These are phyloP conservation scores for Camellia japonica DNA, from an alignment of 148 eudicot genomes.

Conservation along the genomic window DNA sequence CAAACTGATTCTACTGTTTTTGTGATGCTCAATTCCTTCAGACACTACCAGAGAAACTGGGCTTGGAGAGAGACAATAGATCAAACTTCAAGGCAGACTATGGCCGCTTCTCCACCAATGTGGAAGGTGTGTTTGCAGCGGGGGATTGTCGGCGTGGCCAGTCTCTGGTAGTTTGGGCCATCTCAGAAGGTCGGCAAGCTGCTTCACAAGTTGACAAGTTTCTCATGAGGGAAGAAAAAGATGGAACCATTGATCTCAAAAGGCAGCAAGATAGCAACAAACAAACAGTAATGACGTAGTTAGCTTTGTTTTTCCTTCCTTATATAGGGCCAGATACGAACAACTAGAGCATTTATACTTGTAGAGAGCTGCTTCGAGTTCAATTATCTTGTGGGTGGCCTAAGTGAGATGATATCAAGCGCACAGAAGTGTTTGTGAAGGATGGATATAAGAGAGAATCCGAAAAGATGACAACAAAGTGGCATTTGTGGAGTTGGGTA, in stretches of 20 bases:
- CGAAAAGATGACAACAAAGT: background rate
- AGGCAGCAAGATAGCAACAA: slow-evolving; percentile 34
- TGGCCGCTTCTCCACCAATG: slow-evolving; percentile 51
- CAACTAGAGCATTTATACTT: background rate
- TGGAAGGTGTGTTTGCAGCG: slow-evolving; percentile 89
- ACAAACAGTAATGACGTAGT: slow-evolving; percentile 28
- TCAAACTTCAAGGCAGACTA: slow-evolving; percentile 70
- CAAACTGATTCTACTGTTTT: background rate
- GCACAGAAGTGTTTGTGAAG: background rate
- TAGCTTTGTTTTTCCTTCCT: slow-evolving; percentile 3
- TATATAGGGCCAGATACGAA: background rate
- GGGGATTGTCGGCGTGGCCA: slow-evolving; percentile 99
- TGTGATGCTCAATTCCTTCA: slow-evolving; percentile 27
- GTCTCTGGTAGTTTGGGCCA: slow-evolving; percentile 93
- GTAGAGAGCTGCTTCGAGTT: slow-evolving; percentile 8
- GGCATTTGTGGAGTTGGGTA: background rate
- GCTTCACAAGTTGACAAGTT: slow-evolving; percentile 82
- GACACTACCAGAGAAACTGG: slow-evolving; percentile 71
- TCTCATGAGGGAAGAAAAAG: slow-evolving; percentile 54
- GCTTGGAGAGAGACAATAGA: slow-evolving; percentile 70
- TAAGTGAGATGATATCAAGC: background rate
- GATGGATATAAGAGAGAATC: background rate
- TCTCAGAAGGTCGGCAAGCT: slow-evolving; percentile 87
- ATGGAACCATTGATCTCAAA: slow-evolving; percentile 17
- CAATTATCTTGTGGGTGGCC: background rate